These are phyloP conservation scores for Physaria fendleri DNA, from an alignment of 345 rosid species.

Conservation along the genomic window DNA sequence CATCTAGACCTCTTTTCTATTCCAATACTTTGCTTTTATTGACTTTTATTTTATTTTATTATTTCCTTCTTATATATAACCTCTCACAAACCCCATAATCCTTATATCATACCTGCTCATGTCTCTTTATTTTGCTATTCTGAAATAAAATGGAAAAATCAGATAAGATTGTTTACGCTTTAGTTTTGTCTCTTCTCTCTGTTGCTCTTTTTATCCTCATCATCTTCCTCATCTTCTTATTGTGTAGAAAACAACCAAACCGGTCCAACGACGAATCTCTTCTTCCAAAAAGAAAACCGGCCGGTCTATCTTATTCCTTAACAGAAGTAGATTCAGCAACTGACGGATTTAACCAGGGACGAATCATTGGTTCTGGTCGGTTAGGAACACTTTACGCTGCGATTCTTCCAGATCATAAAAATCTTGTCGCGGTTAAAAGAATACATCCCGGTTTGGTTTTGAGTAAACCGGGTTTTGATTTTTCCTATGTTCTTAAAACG, in stretches of 20 bases:
- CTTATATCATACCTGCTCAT: background rate
- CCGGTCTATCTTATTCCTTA: conserved; percentile 38
- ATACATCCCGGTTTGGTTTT: conserved; percentile 63
- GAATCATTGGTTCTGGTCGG: conserved; percentile 55
- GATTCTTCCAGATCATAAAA: conserved; percentile 29
- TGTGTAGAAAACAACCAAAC: conserved; percentile 49
- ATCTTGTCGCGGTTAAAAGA: conserved; percentile 62
- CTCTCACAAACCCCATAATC: conserved; percentile 6
- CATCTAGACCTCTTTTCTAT: conserved; percentile 11
- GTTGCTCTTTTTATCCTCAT: conserved; percentile 37
- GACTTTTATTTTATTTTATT: conserved; percentile 6
- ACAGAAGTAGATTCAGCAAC: conserved; percentile 70
- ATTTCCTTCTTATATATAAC: background rate
- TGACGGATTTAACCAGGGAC: conserved; percentile 49
- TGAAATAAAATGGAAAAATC: conserved; percentile 32
- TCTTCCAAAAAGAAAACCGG: conserved; percentile 26
- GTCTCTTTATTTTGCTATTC: background rate
- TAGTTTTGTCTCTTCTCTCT: conserved; percentile 43
- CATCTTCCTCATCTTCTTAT: conserved; percentile 41
- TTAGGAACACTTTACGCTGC: conserved; percentile 70
- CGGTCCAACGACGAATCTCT: conserved; percentile 45
- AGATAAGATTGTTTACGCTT: conserved; percentile 43
- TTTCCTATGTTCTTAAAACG: conserved; percentile 46
- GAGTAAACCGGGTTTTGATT: conserved; percentile 64
- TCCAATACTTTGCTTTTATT: background rate